Conservation (phyloP, 2,329 filamentous ascomycete species). For the Curvularia hawaiiensis region DNA sequence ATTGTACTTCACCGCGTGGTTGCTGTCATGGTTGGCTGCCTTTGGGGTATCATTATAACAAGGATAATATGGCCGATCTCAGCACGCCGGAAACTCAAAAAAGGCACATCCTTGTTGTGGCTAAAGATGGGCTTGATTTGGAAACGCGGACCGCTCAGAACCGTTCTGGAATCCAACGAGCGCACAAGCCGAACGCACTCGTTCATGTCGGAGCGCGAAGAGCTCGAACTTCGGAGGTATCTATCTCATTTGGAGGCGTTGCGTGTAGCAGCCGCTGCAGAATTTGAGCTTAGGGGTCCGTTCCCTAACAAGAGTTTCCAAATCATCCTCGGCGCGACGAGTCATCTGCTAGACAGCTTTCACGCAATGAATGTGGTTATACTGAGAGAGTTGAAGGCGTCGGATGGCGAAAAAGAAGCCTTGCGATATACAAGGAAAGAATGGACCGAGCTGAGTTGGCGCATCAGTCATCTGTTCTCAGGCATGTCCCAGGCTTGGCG, state of each 20-base stretch:
- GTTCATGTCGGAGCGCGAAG: constrained; percentile 89
- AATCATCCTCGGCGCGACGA: constrained; percentile 78
- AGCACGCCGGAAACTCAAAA: constrained; percentile 83
- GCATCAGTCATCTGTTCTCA: constrained; percentile 85
- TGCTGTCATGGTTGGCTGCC: constrained; percentile 81
- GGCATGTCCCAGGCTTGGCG: constrained; percentile 48
- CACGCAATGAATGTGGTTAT: constrained; percentile 96
- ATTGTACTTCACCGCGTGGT: constrained; percentile 88
- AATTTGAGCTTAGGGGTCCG: constrained; percentile 86
- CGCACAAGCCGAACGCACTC: constrained; percentile 44
- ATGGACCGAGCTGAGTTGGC: constrained; percentile 78
- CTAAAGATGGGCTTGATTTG: constrained; percentile 94
- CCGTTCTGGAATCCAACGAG: constrained; percentile 57
- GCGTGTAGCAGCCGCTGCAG: constrained; percentile 73
- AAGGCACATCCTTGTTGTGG: constrained; percentile 89
- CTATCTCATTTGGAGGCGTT: constrained; percentile 73
- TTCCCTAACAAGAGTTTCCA: constrained; percentile 78
- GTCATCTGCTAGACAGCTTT: constrained; percentile 87
- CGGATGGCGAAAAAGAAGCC: constrained; percentile 79
- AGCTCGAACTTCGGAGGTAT: constrained; percentile 84
- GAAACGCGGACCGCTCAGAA: constrained; percentile 87
- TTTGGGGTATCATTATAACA: constrained; percentile 93
- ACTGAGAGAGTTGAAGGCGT: constrained; percentile 75
- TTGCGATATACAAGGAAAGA: constrained; percentile 80
- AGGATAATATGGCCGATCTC: constrained; percentile 93